Conservation (phyloP, 2,329 filamentous ascomycete genomes). For the Apiospora sp. region DNA sequence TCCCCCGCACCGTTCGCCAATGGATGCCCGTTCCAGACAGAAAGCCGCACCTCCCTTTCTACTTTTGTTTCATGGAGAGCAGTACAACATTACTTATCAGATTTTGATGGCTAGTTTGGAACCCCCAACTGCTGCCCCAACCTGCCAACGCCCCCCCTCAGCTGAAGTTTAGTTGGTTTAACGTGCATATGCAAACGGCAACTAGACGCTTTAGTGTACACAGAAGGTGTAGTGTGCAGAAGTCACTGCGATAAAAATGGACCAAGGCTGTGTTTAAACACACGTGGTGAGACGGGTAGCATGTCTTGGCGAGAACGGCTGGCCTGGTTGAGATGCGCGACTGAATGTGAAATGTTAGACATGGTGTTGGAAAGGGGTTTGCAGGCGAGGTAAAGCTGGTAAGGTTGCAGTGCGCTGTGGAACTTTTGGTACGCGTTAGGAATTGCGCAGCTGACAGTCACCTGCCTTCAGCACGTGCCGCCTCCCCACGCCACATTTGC, state of each 20-base stretch:
- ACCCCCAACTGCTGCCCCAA: background rate
- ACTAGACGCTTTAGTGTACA: background rate
- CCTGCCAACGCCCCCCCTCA: background rate
- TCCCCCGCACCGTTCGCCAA: background rate
- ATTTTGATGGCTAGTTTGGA: background rate
- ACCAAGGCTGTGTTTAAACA: background rate
- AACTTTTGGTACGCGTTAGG: too few relatives aligned
- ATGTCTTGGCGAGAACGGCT: background rate
- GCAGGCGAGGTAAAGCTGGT: too few relatives aligned
- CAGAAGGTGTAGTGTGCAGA: background rate
- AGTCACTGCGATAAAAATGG: background rate
- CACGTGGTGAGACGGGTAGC: background rate
- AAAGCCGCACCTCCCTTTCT: background rate
- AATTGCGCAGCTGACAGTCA: background rate
- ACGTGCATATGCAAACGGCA: background rate
- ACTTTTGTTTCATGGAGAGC: background rate
- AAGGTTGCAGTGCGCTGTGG: too few relatives aligned
- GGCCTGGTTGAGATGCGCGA: background rate
- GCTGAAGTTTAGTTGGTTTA: background rate
- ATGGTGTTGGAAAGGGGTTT: background rate
- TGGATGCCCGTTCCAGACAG: background rate
- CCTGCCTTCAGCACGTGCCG: background rate
- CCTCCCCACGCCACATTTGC: background rate
- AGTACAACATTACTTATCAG: background rate
- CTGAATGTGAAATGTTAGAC: too few relatives aligned